Evolutionary conservation across 306 rosid species (phyloP), one percentile per base, ranked within the genome.

Genomic region (Pterocarpus santalinus): DNA sequence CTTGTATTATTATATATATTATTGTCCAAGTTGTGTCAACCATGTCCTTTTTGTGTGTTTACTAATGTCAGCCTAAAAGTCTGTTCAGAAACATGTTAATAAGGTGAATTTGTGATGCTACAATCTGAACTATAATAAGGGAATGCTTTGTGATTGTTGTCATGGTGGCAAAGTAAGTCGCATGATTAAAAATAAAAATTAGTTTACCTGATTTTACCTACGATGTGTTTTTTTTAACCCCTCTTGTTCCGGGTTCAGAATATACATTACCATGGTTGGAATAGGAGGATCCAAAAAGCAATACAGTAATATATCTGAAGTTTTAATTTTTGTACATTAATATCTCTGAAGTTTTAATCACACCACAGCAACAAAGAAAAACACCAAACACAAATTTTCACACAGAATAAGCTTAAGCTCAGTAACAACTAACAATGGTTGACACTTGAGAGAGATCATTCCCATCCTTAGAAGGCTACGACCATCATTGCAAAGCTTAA

Each of bases 401-500:
- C 70, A 78, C 73, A 4, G 56, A 83, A 81, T 51, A 65, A 72
- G 58, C 85, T 72, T 57, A 77, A 63, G 61, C 86, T 68, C 51
- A 73, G 35, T 43, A 70, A 63, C 69, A 82, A 51, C 14, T 6
- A 57, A 57, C 33, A 65, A 71, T 4, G 49, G 9, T 78, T 36
- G 62, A 79, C 63, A 72, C 17, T 43, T 22, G 8, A 43, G 1
- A 43, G 6, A 65, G 22, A 30, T 38, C 60, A 35, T 33, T 35
- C 69, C 36, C 64, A 73, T 77, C 38, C 83, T 85, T 84, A 87
- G 75, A 82, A 46, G n/a, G 84, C 77, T 69, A 86, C 63, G 72
- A 84, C 38, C 86, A 91, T 69, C 43, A 77, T 78, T 16, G 84
- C 30, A 60, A 79, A 65, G 87, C 84, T 68, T 22, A 84, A 84